Conservation (phyloP, 768 basidiomycete species). For the Leccinum imitatum region DNA sequence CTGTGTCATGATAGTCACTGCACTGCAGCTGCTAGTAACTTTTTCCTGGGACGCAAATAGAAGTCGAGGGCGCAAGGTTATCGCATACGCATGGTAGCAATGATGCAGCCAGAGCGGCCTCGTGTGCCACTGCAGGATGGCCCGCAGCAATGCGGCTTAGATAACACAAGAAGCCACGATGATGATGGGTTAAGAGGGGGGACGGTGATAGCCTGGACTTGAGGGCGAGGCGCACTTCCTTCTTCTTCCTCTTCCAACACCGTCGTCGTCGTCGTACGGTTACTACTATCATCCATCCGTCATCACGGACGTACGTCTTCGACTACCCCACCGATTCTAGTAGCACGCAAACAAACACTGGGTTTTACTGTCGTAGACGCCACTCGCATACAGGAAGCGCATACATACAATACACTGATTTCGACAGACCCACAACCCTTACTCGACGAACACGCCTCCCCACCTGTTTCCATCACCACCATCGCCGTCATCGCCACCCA, state of each 20-base stretch:
- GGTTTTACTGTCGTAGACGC: too few species aligned
- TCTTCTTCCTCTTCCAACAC: not conserved
- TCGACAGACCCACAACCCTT: too few species aligned
- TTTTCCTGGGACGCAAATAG: not conserved
- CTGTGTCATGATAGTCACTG: too few species aligned
- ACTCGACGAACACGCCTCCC: too few species aligned
- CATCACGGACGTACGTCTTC: not conserved
- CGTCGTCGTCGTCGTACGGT: too few species aligned
- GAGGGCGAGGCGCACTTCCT: not conserved
- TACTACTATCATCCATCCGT: too few species aligned
- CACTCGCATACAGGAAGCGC: too few species aligned
- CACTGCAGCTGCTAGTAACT: too few species aligned
- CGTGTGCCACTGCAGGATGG: conserved; percentile 3
- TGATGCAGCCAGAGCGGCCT: conserved; percentile 1
- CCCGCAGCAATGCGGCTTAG: conserved; percentile 10
- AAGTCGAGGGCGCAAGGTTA: not conserved
- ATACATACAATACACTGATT: too few species aligned
- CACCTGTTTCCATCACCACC: not conserved
- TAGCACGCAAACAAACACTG: too few species aligned
- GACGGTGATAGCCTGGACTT: not conserved
- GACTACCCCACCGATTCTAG: too few species aligned
- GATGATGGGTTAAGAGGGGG: too few species aligned
- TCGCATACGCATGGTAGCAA: not conserved
- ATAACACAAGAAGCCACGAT: conserved; percentile 11
- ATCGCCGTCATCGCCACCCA: not conserved